Evolutionary conservation across 1,139 yeast species (phyloP).

Genomic region (Yamadazyma atmosphaerica): DNA sequence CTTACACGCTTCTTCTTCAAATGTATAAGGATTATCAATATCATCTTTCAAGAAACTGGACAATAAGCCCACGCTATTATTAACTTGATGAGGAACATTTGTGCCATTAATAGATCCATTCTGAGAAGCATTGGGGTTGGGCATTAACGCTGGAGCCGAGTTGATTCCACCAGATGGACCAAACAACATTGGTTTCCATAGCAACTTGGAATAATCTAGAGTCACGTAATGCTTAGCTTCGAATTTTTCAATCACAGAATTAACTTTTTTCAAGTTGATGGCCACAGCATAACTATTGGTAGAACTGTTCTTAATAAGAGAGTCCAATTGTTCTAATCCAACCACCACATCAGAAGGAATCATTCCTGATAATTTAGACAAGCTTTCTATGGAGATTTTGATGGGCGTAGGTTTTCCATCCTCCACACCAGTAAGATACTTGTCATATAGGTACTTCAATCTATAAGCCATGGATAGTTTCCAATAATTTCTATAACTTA

Average conservation of each 20-base stretch:
- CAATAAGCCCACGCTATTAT: constrained; percentile 54
- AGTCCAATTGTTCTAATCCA: constrained; percentile 76
- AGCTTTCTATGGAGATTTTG: constrained; percentile 52
- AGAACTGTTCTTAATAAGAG: constrained; percentile 49
- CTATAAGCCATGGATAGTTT: constrained; percentile 57
- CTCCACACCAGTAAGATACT: constrained; percentile 16
- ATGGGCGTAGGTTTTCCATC: constrained; percentile 5
- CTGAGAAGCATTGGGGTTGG: constrained; percentile 4
- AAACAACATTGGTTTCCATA: constrained; percentile 83
- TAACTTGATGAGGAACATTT: constrained; percentile 12
- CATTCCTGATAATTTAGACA: constrained; percentile 81
- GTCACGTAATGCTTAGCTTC: constrained; percentile 52
- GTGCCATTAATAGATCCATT: constrained; percentile 1
- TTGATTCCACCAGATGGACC: constrained; percentile 84
- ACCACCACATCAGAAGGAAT: constrained; percentile 82
- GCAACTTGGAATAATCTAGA: constrained; percentile 50
- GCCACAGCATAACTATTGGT: constrained; percentile 53
- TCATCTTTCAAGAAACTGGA: constrained; percentile 64
- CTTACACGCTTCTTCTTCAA: constrained; percentile 52
- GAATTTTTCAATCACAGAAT: constrained; percentile 52
- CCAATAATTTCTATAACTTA: constrained; percentile 91
- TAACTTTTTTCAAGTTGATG: constrained; percentile 49
- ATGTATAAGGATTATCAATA: constrained; percentile 56
- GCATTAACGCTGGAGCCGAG: constrained; percentile 46
- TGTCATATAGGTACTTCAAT: constrained; percentile 30